Base-by-base conservation (phyloP, 495 filamentous ascomycete species). In the Trichoderma reesei region DNA sequence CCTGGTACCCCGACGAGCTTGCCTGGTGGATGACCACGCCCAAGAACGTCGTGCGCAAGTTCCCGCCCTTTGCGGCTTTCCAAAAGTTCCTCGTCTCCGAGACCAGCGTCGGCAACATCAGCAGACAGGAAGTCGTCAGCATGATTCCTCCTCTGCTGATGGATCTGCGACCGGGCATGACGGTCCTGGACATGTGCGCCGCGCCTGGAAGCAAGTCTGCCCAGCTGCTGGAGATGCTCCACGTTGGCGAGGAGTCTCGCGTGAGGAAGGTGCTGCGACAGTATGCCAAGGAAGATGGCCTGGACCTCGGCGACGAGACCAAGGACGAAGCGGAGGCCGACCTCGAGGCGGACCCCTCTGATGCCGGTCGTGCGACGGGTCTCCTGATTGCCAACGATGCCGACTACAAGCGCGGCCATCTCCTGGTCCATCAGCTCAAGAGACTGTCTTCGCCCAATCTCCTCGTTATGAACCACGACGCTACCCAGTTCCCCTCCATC, bases 21-120 rank as follows among this genome's bases (percentile, higher is more conserved):
- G 95, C 93, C 26, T 98, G 93, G 89, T 88, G 83, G 64, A 96
- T 98, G 90, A 96, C 91, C 26, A 96, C 91, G 7, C 91, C 94
- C 18, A 98, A 98, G 79, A 88, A 94, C 65, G 87, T 96, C 64
- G 80, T 98, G 68, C 87, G 95, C 63, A 90, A 90, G 66, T 95
- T 94, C 73, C 83, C 88, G 6, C 95, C 95, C 2, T 98, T 98
- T 72, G 85, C 90, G 56, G 88, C 88, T 16, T 98, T 98, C 75
- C 94, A 98, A 75, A 95, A 94, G 72, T 98, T 96, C 80, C 79
- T 98, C n/a, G 94, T 98, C 31, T 92, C 92, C 34, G 94, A 98
- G 79, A 96, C 94, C 11, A 91, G 88, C 56, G 90, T 96, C 61
- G 94, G 94, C 70, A 98, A 98, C 71, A 98, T 98, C 72, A 95